phyloP scores from a whole-genome alignment of 352 stramenopile genomes.

The Salisapilia sapeloensis region DNA sequence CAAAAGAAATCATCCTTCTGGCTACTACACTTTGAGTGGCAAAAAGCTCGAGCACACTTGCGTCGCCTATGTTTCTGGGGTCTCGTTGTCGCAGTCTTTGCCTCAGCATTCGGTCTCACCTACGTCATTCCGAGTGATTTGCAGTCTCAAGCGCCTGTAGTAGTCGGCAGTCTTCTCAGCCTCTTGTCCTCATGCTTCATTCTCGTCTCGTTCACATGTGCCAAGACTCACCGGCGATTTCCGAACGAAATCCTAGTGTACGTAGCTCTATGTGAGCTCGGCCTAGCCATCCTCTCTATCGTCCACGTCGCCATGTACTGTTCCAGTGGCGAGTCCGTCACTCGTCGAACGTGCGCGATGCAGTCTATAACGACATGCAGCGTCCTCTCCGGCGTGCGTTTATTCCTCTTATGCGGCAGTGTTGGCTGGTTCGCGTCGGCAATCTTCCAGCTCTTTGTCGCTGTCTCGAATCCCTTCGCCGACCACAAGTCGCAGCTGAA shows the following conservation, averaged over 20 bases:
- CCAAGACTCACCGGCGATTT: constrained; percentile 14
- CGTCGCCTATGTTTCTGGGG: constrained; percentile 14
- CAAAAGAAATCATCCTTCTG: constrained; percentile 13
- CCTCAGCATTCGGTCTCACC: constrained; percentile 19
- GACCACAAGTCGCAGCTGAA: constrained; percentile 47
- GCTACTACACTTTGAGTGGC: constrained; percentile 13
- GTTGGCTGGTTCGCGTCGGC: constrained; percentile 52
- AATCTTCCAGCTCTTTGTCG: constrained; percentile 57
- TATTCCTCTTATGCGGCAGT: constrained; percentile 38
- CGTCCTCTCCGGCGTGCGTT: constrained; percentile 18
- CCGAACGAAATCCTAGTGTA: constrained; percentile 54
- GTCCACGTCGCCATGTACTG: constrained; percentile 26
- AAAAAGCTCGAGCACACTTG: constrained; percentile 5
- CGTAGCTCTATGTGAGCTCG: constrained; percentile 42
- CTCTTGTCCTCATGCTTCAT: constrained; percentile 28
- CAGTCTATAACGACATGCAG: too few relatives aligned
- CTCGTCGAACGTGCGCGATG: neutral
- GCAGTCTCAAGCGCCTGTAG: constrained; percentile 20
- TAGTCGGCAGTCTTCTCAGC: constrained; percentile 27
- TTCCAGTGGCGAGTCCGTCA: constrained; percentile 6
- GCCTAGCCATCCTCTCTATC: constrained; percentile 22
- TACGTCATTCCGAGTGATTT: constrained; percentile 18
- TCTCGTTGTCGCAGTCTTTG: constrained; percentile 9
- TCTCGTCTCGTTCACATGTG: constrained; percentile 26
- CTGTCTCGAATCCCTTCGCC: constrained; percentile 54